Evolutionary conservation across 192 early-diverging fungal species (phyloP).

Genomic region (Piromyces sp.): DNA sequence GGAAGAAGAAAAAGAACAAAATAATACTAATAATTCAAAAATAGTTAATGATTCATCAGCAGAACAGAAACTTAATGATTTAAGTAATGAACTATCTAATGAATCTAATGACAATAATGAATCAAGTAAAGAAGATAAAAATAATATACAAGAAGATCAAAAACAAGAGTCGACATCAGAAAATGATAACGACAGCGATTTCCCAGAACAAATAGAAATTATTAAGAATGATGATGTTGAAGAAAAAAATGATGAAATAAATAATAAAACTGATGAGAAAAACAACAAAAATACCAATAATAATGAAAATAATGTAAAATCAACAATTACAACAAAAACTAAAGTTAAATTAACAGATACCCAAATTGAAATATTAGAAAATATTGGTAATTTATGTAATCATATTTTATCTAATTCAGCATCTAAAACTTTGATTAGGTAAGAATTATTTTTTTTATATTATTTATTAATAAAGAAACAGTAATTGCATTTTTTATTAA

Average conservation of each 20-base stretch:
- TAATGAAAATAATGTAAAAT: no score
- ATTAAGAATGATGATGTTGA: background rate
- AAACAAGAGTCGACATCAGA: background rate
- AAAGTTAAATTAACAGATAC: background rate
- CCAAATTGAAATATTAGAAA: conserved; percentile 44
- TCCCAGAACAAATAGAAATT: background rate
- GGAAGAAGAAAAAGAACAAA: no score
- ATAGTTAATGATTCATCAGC: background rate
- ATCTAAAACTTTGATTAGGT: conserved; percentile 48
- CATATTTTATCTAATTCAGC: conserved; percentile 65
- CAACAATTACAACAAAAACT: no score
- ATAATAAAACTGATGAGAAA: background rate
- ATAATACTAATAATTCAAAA: conserved; percentile 10
- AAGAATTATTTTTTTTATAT: no score
- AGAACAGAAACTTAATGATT: background rate
- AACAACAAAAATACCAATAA: no score
- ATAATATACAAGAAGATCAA: no score
- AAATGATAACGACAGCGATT: conserved; percentile 17
- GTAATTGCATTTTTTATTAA: no score
- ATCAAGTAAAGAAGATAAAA: conserved; percentile 3
- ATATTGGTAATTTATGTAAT: conserved; percentile 61
- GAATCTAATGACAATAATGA: no score
- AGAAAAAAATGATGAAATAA: background rate
- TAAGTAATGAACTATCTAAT: background rate
- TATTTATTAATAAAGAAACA: no score